These are phyloP conservation scores for Daldinia sp. DNA, from an alignment of 2,329 filamentous ascomycete genomes.

Conservation along the genomic window DNA sequence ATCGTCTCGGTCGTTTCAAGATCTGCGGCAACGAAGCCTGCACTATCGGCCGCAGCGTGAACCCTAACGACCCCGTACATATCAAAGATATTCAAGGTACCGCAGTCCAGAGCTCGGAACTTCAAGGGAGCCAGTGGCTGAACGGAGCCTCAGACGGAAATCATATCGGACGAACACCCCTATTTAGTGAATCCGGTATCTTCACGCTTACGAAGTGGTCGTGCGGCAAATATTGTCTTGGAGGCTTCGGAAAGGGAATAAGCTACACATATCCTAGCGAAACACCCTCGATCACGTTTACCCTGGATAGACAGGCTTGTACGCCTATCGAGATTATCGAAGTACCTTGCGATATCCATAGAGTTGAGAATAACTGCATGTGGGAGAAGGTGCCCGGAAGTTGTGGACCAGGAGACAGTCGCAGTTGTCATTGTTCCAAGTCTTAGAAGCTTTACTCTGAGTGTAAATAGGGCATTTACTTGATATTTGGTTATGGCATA, in stretches of 20 bases:
- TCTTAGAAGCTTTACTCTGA: background rate
- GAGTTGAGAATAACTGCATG: conserved; percentile 22
- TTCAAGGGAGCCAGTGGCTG: conserved; percentile 18
- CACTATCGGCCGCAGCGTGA: conserved; percentile 8
- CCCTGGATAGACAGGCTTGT: conserved; percentile 17
- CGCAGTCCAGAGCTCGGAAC: conserved; percentile 9
- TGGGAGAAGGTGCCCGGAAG: conserved; percentile 19
- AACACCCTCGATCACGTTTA: conserved; percentile 15
- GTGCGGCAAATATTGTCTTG: conserved; percentile 23
- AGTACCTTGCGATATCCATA: conserved; percentile 21
- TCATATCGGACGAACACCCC: conserved; percentile 11
- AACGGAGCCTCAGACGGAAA: conserved; percentile 17
- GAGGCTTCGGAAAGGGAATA: conserved; percentile 12
- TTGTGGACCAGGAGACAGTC: conserved; percentile 10
- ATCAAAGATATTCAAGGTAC: conserved; percentile 19
- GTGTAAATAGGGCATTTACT: background rate
- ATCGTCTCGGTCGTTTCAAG: conserved; percentile 21
- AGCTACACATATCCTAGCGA: conserved; percentile 20
- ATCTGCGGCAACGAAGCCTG: conserved; percentile 24
- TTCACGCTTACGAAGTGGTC: conserved; percentile 26
- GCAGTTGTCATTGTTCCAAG: conserved; percentile 16
- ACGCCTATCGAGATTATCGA: conserved; percentile 21
- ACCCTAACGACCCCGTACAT: conserved; percentile 19
- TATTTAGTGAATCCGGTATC: conserved; percentile 11
- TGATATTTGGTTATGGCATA: background rate